Conservation (phyloP, 176 grass and related monocot species). For the Aegilops longissima region DNA sequence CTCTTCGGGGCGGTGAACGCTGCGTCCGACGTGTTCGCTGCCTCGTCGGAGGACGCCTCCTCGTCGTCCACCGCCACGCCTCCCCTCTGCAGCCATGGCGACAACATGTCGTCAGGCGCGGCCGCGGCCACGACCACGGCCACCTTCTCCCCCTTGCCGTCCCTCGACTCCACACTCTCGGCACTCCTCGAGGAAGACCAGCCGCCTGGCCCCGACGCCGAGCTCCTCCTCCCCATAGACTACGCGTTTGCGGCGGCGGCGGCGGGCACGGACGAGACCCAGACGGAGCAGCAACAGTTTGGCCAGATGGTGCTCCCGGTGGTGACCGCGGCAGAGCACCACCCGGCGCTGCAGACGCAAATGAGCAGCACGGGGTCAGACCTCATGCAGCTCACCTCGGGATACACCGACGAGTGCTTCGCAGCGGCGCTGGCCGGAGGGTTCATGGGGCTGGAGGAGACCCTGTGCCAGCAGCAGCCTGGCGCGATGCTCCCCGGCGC, state of each 20-base stretch:
- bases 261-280: neutral
- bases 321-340: slow-evolving; percentile 10
- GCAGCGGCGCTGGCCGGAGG: slow-evolving; percentile 39
- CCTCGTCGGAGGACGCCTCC: slow-evolving; percentile 43
- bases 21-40: slow-evolving; percentile 21
- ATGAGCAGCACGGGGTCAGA: slow-evolving; percentile 41
- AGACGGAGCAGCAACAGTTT: slow-evolving; percentile 50
- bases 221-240: slow-evolving; percentile 43
- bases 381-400: slow-evolving; percentile 33
- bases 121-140: neutral
- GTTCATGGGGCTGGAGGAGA: slow-evolving; percentile 51
- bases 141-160: slow-evolving; percentile 49
- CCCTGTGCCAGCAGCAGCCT: slow-evolving; percentile 34
- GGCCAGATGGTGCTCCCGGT: slow-evolving; percentile 34
- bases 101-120: slow-evolving; percentile 20
- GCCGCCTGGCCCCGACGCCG: slow-evolving; percentile 2
- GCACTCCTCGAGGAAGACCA: slow-evolving; percentile 55
- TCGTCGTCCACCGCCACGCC: slow-evolving; percentile 41
- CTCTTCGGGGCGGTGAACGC: slow-evolving; percentile 53
- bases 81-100: slow-evolving; percentile 35
- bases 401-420: slow-evolving; percentile 43
- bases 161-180: slow-evolving; percentile 57
- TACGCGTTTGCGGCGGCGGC: slow-evolving; percentile 25
- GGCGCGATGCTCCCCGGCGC: slow-evolving; percentile 22
- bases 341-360: slow-evolving; percentile 45